These are phyloP conservation scores for Penicillium digitatum DNA, from an alignment of 2,329 filamentous ascomycete genomes.

Conservation along the genomic window DNA sequence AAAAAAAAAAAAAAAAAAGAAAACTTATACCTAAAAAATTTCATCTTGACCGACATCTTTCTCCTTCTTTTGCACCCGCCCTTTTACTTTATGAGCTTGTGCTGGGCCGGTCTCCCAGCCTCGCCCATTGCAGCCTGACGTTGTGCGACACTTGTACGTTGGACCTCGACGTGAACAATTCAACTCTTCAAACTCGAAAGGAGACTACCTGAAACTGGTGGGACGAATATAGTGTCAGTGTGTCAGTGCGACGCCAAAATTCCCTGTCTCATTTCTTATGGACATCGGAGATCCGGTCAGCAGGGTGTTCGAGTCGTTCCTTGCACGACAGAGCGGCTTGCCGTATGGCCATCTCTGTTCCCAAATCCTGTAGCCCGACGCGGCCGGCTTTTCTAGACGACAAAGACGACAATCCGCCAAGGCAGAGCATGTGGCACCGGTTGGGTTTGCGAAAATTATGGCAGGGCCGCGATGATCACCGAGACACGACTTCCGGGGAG, in stretches of 20 bases:
- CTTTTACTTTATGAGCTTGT: slow-evolving; percentile 14
- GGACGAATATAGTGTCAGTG: background rate
- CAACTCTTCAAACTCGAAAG: background rate
- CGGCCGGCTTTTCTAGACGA: slow-evolving; percentile 36
- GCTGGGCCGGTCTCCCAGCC: slow-evolving; percentile 22
- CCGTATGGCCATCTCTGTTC: slow-evolving; percentile 43
- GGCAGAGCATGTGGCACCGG: slow-evolving; percentile 47
- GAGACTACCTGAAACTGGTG: background rate
- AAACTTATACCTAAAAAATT: slow-evolving; percentile 13
- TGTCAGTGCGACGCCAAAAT: background rate
- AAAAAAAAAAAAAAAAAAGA: background rate
- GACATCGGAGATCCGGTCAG: slow-evolving; percentile 30
- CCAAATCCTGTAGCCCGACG: slow-evolving; percentile 36
- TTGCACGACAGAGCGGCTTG: slow-evolving; percentile 30
- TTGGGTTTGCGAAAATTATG: slow-evolving; percentile 39
- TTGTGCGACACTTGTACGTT: slow-evolving; percentile 21
- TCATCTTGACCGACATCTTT: slow-evolving; percentile 21
- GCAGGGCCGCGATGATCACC: slow-evolving; percentile 42
- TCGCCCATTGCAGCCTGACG: slow-evolving; percentile 26
- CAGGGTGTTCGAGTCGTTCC: slow-evolving; percentile 36
- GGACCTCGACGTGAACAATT: slow-evolving; percentile 3
- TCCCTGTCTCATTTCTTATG: slow-evolving; percentile 33
- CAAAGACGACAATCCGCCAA: slow-evolving; percentile 27
- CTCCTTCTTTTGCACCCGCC: slow-evolving; percentile 11
- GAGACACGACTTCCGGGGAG: slow-evolving; percentile 28